Percentiles rank a stretch among this genome's conserved stretches.
Conservation (phyloP, 148 eudicot genomes). For the Camellia sinensis region DNA sequence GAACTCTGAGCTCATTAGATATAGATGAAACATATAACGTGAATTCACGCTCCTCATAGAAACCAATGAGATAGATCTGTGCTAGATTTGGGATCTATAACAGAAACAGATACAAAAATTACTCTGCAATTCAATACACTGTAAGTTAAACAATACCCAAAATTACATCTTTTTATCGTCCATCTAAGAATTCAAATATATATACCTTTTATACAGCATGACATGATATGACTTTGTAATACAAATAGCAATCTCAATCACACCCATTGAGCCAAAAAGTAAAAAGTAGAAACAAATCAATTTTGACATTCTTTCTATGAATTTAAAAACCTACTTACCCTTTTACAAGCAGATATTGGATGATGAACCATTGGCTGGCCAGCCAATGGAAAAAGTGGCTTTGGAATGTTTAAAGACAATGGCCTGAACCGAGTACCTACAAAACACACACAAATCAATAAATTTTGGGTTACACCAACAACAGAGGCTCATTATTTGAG, state of each 20-base stretch:
- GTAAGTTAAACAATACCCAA: not conserved
- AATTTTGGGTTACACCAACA: constrained; percentile 1
- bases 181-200: not conserved
- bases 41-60: constrained; percentile 95
- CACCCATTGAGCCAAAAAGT: not conserved
- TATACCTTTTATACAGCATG: not conserved
- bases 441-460: constrained; percentile 8
- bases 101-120: constrained; percentile 4
- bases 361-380: constrained; percentile 98
- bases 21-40: constrained; percentile 82
- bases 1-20: constrained; percentile 86
- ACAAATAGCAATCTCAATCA: not conserved
- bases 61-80: constrained; percentile 84
- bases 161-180: not conserved
- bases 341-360: constrained; percentile 91
- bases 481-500: constrained; percentile 7
- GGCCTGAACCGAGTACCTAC: constrained; percentile 91
- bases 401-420: constrained; percentile 77
- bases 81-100: constrained; percentile 80
- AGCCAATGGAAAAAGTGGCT: constrained; percentile 93
- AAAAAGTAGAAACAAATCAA: not conserved
- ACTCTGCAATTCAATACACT: not conserved
- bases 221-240: not conserved
- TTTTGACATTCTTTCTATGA: not conserved
- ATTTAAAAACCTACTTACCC: constrained; percentile 40